phyloP scores from a whole-genome alignment of 2,329 filamentous ascomycete genomes.

The Macrophomina phaseolina region DNA sequence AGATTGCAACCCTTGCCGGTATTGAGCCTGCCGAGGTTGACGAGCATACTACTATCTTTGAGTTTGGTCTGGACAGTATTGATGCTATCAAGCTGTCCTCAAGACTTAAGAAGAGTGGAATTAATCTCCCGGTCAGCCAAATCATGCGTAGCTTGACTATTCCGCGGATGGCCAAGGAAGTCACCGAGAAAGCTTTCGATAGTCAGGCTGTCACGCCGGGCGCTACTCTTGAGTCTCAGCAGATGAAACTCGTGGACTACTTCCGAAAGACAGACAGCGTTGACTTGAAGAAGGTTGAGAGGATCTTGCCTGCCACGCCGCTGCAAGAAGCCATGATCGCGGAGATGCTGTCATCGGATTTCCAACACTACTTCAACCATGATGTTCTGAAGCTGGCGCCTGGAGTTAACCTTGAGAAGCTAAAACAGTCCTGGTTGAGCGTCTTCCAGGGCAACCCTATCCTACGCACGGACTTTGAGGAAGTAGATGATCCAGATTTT shows the following conservation, averaged over 20 bases:
- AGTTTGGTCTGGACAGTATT: constrained; percentile 89
- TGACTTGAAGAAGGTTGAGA: constrained; percentile 55
- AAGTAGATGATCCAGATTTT: constrained; percentile 66
- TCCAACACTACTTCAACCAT: constrained; percentile 82
- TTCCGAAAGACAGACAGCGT: constrained; percentile 39
- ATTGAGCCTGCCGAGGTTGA: constrained; percentile 58
- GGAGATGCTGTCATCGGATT: constrained; percentile 78
- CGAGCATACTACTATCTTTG: constrained; percentile 71
- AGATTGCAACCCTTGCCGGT: constrained; percentile 68
- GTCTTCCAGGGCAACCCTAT: constrained; percentile 70
- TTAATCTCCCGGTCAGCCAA: constrained; percentile 72
- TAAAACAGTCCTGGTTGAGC: constrained; percentile 66
- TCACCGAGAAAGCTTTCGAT: constrained; percentile 27
- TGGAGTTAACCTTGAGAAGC: constrained; percentile 59
- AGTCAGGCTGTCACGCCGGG: constrained; percentile 23
- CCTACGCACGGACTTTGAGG: constrained; percentile 74
- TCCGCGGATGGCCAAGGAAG: constrained; percentile 57
- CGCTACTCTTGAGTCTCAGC: constrained; percentile 33
- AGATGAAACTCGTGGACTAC: constrained; percentile 45
- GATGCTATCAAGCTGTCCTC: constrained; percentile 86
- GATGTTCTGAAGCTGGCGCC: constrained; percentile 70
- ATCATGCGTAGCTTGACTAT: constrained; percentile 78
- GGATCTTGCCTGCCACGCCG: constrained; percentile 75
- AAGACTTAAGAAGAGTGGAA: constrained; percentile 65
- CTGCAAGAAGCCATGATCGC: constrained; percentile 87